Evolutionary conservation across 1,284 basidiomycete genomes (phyloP), one percentile per base, ranked within the genome.

Genomic region (Boletus albobrunnescens): DNA sequence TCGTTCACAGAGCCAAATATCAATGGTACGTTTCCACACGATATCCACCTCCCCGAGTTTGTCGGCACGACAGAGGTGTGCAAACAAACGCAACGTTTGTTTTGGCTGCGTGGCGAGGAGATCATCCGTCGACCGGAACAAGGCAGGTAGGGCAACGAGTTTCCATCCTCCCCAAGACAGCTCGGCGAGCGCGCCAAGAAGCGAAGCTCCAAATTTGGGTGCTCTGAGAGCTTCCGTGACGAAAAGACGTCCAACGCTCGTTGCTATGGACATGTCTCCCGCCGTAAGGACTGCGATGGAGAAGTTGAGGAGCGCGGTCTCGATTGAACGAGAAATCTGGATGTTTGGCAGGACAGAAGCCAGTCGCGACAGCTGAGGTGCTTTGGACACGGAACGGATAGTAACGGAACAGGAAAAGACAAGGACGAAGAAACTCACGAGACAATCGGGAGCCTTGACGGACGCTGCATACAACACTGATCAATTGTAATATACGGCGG

Each of bases 81-180:
- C 75, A 12, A 87, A 64, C 41, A 87, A 68, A 23, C 70, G 70
- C 11, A 85, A 56, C 0, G 76, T 69, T 36, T 61, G 56, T 27
- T 59, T 56, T 2, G 76, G 69, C 35, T 75, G 67, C 3, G 49
- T 50, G 19, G 76, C 66, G 12, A 84, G 60, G 19, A 79, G 56
- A 41, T 70, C 70, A 2, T 70, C 65, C 1, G 77, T 77, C 28
- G 70, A 68, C 56, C 78, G 79, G 20, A 80, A 56, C 19, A 87
- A 60, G 14, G 73, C 64, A 1, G 85, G 81, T 2, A 81, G 60
- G 19, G 77, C 82, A 20, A 88, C 63, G 30, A 79, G 68, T 56
- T 79, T 85, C 84, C 86, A 88, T 2, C 84, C 87, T 27, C 78
- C 78, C 84, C 87, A 90, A 1, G 71, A 73, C 9, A 82, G 61